Conservation (phyloP, 2,329 filamentous ascomycete genomes). For the Alternaria arborescens region DNA sequence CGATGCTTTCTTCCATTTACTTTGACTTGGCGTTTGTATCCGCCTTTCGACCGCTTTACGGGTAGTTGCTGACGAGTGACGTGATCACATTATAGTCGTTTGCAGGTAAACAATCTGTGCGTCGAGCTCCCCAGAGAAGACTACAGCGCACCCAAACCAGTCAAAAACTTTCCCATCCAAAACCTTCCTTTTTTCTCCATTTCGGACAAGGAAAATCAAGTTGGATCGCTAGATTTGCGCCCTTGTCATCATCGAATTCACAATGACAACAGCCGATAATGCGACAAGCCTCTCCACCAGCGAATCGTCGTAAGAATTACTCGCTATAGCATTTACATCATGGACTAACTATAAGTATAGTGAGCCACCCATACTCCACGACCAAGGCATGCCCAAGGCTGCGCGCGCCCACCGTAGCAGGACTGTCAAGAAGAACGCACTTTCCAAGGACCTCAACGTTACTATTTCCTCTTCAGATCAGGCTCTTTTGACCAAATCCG, state of each 20-base stretch:
- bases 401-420: not conserved
- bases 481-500: not conserved
- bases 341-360: not conserved
- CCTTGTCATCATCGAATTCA: not conserved
- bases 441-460: not conserved
- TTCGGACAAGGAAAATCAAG: not conserved
- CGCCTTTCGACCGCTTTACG: not conserved
- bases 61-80: not conserved
- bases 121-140: not conserved
- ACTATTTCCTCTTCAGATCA: not conserved
- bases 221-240: not conserved
- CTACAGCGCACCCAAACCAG: not conserved
- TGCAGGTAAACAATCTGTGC: constrained; percentile 2
- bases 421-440: constrained; percentile 1
- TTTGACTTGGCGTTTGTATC: not conserved
- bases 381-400: not conserved
- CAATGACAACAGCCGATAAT: not conserved
- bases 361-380: not conserved
- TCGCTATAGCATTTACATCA: too few species aligned
- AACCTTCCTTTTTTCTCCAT: not conserved
- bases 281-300: not conserved
- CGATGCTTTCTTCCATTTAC: not conserved
- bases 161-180: not conserved
- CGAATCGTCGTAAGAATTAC: not conserved
- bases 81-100: not conserved